A percentile compares a stretch with the other conserved stretches of the same genome.
Conservation (phyloP, 2,329 filamentous ascomycete species). For the Ceratocystis papillata region DNA sequence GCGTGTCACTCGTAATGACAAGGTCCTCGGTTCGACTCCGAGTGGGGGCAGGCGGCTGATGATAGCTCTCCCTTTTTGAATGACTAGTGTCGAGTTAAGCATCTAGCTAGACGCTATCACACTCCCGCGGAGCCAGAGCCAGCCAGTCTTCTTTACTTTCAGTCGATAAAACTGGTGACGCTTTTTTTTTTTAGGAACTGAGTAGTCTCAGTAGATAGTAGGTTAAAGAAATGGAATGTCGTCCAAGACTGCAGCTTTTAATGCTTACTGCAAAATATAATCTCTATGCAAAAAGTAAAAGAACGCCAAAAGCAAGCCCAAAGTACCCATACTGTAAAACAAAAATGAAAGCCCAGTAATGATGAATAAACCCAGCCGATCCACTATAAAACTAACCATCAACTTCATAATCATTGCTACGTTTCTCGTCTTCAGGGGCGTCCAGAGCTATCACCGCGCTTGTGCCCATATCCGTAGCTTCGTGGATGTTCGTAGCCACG, state of each 20-base stretch:
- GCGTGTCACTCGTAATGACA: conserved; percentile 34
- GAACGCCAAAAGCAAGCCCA: background rate
- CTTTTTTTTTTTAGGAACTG: no score
- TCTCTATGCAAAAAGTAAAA: background rate
- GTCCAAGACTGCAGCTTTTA: background rate
- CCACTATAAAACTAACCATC: conserved; percentile 1
- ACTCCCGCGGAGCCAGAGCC: no score
- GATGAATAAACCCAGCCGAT: background rate
- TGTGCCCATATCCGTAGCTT: background rate
- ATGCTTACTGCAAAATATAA: background rate
- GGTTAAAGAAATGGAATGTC: no score
- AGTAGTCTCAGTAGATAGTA: no score
- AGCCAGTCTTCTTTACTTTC: no score
- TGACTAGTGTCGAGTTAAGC: no score
- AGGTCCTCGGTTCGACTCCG: conserved; percentile 33
- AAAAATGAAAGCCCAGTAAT: conserved; percentile 6
- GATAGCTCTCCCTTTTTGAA: no score
- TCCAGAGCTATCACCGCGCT: background rate
- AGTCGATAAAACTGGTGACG: no score
- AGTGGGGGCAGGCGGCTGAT: conserved; percentile 28
- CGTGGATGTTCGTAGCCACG: background rate
- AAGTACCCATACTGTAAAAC: background rate
- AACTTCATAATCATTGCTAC: conserved; percentile 9
- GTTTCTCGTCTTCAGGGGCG: conserved; percentile 2
- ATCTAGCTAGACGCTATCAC: no score